Evolutionary conservation across 176 grass and related monocot species (phyloP).

Genomic region (Carex scoparia): DNA sequence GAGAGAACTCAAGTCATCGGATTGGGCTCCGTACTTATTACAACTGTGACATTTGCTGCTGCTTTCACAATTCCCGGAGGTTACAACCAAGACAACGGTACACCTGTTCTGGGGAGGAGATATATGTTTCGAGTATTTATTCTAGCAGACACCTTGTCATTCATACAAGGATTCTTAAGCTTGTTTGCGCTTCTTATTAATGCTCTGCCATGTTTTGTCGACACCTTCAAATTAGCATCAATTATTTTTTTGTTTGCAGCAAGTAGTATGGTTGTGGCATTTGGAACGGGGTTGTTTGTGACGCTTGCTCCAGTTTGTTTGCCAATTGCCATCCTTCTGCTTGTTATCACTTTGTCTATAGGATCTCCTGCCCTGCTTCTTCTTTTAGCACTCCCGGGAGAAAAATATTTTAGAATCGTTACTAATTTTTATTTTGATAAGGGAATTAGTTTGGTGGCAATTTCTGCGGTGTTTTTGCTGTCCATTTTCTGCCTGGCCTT

Average conservation of each 20-base stretch:
- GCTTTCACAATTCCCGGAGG: slow-evolving; percentile 2
- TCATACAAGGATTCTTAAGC: neutral
- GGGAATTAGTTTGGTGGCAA: too few species aligned
- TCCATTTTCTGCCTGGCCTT: too few species aligned
- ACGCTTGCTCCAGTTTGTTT: neutral
- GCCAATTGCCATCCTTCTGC: neutral
- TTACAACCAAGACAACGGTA: neutral
- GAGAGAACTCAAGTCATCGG: neutral
- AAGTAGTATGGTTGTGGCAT: neutral
- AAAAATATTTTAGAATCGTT: too few species aligned
- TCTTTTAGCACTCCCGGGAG: too few species aligned
- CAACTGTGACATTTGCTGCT: neutral
- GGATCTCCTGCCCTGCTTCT: neutral
- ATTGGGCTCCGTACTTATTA: neutral
- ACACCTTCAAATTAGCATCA: fast-evolving
- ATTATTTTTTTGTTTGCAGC: neutral
- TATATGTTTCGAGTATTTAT: neutral
- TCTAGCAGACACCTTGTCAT: neutral
- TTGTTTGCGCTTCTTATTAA: neutral
- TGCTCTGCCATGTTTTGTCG: neutral
- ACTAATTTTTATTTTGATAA: too few species aligned
- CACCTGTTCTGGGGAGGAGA: neutral
- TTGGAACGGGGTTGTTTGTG: neutral
- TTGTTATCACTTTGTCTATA: neutral
- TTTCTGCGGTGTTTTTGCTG: too few species aligned